Percentiles rank a stretch among this genome's conserved stretches.
phyloP scores from a whole-genome alignment of 768 basidiomycete genomes.

The Phanerochaete sordida region DNA sequence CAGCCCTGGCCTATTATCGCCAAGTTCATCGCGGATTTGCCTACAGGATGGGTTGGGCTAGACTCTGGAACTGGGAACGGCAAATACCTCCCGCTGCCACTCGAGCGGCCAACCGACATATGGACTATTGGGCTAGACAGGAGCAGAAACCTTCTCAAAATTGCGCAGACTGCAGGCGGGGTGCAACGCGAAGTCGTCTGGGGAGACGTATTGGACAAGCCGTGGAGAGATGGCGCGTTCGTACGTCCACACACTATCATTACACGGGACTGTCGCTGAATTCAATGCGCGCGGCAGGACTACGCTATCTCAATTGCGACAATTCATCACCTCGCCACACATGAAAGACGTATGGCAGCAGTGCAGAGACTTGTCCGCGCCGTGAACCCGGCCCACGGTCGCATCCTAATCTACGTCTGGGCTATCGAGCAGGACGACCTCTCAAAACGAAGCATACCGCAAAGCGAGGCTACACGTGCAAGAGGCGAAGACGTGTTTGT shows the following conservation, averaged over 20 bases:
- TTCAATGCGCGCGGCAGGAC: slow-evolving; percentile 50
- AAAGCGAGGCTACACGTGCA: slow-evolving; percentile 20
- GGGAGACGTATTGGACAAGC: slow-evolving; percentile 70
- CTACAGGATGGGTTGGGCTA: slow-evolving; percentile 80
- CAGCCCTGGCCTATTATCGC: slow-evolving; percentile 91
- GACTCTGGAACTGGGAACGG: slow-evolving; percentile 98
- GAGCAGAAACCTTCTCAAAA: slow-evolving; percentile 71
- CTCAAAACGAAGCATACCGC: slow-evolving; percentile 68
- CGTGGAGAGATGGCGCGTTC: slow-evolving; percentile 79
- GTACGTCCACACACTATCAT: slow-evolving; percentile 50
- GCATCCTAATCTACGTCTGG: slow-evolving; percentile 94
- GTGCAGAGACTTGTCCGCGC: slow-evolving; percentile 66
- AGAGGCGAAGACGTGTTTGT: slow-evolving; percentile 81
- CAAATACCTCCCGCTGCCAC: slow-evolving; percentile 85
- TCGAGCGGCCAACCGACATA: slow-evolving; percentile 53
- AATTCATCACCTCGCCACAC: slow-evolving; percentile 91
- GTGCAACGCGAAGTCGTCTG: slow-evolving; percentile 66
- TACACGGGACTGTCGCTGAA: neutral
- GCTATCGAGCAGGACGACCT: slow-evolving; percentile 88
- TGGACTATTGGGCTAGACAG: slow-evolving; percentile 85
- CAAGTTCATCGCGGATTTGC: slow-evolving; percentile 65
- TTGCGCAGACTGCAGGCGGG: slow-evolving; percentile 65
- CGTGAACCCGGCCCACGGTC: slow-evolving; percentile 67
- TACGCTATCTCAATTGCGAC: slow-evolving; percentile 97
- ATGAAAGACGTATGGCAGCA: slow-evolving; percentile 63